These are phyloP conservation scores for Tilletiopsis washingtonensis DNA, from an alignment of 1,284 basidiomycete species.

Conservation along the genomic window DNA sequence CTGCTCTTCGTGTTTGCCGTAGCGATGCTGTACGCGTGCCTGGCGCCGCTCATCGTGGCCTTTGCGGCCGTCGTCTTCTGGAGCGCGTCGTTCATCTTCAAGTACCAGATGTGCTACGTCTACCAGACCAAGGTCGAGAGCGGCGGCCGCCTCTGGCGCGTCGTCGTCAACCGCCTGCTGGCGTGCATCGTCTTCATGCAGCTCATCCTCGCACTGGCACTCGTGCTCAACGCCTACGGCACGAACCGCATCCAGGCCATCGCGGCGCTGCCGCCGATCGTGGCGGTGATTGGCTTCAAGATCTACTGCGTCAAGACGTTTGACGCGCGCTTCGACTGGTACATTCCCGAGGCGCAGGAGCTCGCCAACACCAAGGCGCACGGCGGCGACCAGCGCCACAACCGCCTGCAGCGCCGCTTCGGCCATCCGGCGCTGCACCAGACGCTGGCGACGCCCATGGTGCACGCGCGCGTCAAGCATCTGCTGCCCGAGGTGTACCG, in stretches of 20 bases:
- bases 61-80: conserved; percentile 36
- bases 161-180: conserved; percentile 40
- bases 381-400: conserved; percentile 30
- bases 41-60: conserved; percentile 37
- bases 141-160: conserved; percentile 45
- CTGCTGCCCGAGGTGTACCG: conserved; percentile 35
- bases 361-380: conserved; percentile 27
- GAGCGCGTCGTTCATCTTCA: conserved; percentile 38
- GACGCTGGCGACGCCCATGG: conserved; percentile 40
- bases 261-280: conserved; percentile 35
- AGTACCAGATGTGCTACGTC: conserved; percentile 48
- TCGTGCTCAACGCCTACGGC: conserved; percentile 26
- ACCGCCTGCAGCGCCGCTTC: conserved; percentile 41
- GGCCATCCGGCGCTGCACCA: conserved; percentile 43
- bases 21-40: conserved; percentile 37
- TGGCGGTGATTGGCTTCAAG: conserved; percentile 38
- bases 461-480: conserved; percentile 37
- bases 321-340: conserved; percentile 40
- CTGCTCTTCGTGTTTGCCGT: conserved; percentile 42
- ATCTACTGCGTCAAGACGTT: conserved; percentile 35
- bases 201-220: conserved; percentile 34
- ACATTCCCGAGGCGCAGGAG: conserved; percentile 38
- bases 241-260: conserved; percentile 29
- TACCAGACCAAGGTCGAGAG: conserved; percentile 45
- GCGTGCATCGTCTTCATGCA: conserved; percentile 44